Evolutionary conservation across 768 basidiomycete species (phyloP).

Genomic region (Russula vinacea): DNA sequence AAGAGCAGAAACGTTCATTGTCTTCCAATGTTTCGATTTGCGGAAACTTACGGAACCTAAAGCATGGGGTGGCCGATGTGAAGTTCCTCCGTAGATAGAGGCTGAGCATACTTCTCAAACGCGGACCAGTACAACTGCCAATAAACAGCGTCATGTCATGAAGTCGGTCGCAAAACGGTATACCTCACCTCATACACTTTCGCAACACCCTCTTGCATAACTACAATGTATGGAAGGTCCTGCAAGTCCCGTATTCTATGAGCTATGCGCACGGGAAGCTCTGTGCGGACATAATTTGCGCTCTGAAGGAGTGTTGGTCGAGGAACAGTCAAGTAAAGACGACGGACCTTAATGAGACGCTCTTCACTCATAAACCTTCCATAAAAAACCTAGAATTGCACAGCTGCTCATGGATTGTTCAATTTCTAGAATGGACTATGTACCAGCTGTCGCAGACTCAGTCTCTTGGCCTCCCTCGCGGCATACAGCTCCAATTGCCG

Average conservation of each 20-base stretch:
- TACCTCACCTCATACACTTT: slow-evolving; percentile 75
- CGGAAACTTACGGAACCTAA: slow-evolving; percentile 57
- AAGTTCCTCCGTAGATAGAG: not conserved
- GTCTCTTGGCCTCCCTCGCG: slow-evolving; percentile 61
- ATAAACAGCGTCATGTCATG: slow-evolving; percentile 4
- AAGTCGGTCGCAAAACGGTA: not conserved
- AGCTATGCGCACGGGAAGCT: slow-evolving; percentile 83
- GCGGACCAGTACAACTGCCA: slow-evolving; percentile 78
- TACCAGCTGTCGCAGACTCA: slow-evolving; percentile 80
- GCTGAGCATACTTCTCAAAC: slow-evolving; percentile 64
- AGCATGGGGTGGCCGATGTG: slow-evolving; percentile 18
- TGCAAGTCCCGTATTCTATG: slow-evolving; percentile 87
- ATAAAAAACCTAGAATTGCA: slow-evolving; percentile 63
- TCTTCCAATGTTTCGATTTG: slow-evolving; percentile 67
- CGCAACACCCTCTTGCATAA: slow-evolving; percentile 78
- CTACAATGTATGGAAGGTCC: slow-evolving; percentile 79
- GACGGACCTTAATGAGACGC: slow-evolving; percentile 65
- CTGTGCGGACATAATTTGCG: slow-evolving; percentile 87
- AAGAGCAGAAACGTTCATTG: slow-evolving; percentile 75
- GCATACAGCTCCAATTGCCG: slow-evolving; percentile 80
- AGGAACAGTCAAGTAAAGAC: slow-evolving; percentile 3
- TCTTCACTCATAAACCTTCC: slow-evolving; percentile 81
- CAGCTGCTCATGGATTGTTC: slow-evolving; percentile 12
- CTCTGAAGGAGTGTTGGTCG: slow-evolving; percentile 46
- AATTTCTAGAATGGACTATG: slow-evolving; percentile 23